These are phyloP conservation scores for Neurospora tetrasperma DNA, from an alignment of 495 filamentous ascomycete genomes.

Conservation along the genomic window DNA sequence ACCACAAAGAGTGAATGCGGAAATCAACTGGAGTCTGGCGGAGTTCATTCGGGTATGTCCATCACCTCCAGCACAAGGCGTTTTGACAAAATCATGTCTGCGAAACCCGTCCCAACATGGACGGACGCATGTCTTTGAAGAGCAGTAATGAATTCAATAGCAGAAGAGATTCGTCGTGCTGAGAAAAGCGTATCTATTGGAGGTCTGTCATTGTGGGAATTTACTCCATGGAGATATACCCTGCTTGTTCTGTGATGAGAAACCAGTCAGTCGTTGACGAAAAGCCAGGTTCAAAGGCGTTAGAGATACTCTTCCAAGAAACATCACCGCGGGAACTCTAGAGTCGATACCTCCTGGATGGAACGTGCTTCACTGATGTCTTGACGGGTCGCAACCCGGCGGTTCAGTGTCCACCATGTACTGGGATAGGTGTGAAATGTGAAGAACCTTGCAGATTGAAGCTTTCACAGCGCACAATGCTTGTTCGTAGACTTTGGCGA, in stretches of 20 bases:
- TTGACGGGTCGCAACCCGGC: neutral
- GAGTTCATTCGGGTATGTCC: neutral
- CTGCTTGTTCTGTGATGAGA: neutral
- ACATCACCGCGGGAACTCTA: neutral
- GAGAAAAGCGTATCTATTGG: neutral
- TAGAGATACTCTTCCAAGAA: neutral
- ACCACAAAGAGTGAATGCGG: neutral
- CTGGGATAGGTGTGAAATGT: neutral
- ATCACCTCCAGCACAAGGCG: neutral
- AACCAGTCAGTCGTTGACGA: neutral
- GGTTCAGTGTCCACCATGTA: neutral
- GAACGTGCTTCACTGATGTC: neutral
- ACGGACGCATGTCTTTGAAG: neutral
- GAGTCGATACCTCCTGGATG: neutral
- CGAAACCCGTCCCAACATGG: neutral
- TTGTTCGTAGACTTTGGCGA: neutral
- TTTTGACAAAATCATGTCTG: neutral
- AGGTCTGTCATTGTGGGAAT: neutral
- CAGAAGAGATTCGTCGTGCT: neutral
- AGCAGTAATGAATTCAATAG: too few species aligned
- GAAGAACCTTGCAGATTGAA: neutral
- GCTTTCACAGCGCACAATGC: neutral
- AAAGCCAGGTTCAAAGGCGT: neutral
- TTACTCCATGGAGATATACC: neutral
- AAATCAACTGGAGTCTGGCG: neutral